Conservation (phyloP, 2,329 filamentous ascomycete species). For the Xylariomycetidae sp. region DNA sequence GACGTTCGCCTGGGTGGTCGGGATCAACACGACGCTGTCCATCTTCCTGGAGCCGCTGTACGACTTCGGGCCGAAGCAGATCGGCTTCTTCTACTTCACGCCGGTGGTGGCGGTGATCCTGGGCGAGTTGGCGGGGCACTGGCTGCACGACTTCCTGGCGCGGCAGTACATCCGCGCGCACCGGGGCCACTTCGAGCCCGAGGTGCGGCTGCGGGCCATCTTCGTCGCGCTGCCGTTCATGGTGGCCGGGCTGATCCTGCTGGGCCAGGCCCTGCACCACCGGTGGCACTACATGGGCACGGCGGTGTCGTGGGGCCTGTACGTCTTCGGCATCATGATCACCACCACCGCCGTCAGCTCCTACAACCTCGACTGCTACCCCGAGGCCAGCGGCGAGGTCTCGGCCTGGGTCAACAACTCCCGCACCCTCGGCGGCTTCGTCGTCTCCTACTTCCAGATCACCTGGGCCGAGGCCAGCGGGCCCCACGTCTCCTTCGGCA, state of each 20-base stretch:
- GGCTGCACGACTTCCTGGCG: conserved; percentile 47
- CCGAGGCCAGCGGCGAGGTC: conserved; percentile 48
- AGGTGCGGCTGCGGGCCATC: conserved; percentile 44
- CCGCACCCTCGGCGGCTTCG: conserved; percentile 43
- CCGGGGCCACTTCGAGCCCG: conserved; percentile 49
- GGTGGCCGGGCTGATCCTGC: conserved; percentile 40
- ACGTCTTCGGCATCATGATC: conserved; percentile 51
- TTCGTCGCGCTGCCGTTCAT: conserved; percentile 43
- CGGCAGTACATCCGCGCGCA: conserved; percentile 38
- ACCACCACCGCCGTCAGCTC: conserved; percentile 45
- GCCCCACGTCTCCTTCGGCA: conserved; percentile 38
- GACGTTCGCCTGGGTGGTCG: conserved; percentile 45
- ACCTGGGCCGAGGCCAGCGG: conserved; percentile 40
- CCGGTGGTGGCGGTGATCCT: conserved; percentile 48
- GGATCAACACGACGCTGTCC: conserved; percentile 50
- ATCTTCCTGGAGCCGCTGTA: conserved; percentile 46
- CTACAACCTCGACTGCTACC: conserved; percentile 49
- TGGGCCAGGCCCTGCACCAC: conserved; percentile 46
- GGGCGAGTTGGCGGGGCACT: conserved; percentile 49
- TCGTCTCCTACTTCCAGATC: conserved; percentile 47
- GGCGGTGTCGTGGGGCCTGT: conserved; percentile 44
- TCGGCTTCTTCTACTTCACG: conserved; percentile 54
- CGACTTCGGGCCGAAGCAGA: conserved; percentile 41
- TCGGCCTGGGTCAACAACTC: conserved; percentile 46
- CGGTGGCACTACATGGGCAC: conserved; percentile 47